Percentiles rank a stretch among this genome's conserved stretches.
Evolutionary conservation across 129 eudicot genomes (phyloP).

Genomic region (Saussurea involucrata): DNA sequence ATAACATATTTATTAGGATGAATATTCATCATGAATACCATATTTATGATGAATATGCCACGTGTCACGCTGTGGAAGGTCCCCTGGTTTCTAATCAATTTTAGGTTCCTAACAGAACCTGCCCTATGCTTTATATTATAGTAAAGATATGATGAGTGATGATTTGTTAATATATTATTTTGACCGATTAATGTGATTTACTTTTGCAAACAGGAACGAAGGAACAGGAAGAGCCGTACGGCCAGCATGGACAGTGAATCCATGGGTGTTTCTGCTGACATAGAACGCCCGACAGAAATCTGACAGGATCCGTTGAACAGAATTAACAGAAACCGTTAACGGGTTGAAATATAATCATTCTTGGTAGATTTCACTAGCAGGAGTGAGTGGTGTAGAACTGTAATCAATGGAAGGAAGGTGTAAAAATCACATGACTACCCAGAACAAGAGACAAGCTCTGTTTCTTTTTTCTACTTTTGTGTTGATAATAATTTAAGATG

Average conservation of each 20-base stretch:
- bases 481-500: conserved; percentile 25
- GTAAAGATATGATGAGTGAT: background rate
- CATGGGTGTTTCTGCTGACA: conserved; percentile 49
- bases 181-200: background rate
- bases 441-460: conserved; percentile 9
- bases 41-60: no score
- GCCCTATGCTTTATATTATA: background rate
- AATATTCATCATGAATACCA: no score
- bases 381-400: conserved; percentile 26
- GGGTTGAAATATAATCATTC: conserved; percentile 15
- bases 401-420: conserved; percentile 21
- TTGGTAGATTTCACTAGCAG: conserved; percentile 28
- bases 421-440: conserved; percentile 30
- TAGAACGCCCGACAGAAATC: conserved; percentile 35
- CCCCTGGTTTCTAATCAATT: no score
- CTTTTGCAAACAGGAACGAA: conserved; percentile 58
- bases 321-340: conserved; percentile 28
- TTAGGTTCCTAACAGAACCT: no score
- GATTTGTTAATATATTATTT: background rate
- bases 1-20: no score
- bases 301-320: conserved; percentile 18
- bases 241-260: conserved; percentile 78
- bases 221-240: conserved; percentile 70
- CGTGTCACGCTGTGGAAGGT: no score
- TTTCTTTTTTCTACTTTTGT: conserved; percentile 10